Conservation (phyloP, 371 early-diverging fungal species). For the Saksenaea oblongispora region DNA sequence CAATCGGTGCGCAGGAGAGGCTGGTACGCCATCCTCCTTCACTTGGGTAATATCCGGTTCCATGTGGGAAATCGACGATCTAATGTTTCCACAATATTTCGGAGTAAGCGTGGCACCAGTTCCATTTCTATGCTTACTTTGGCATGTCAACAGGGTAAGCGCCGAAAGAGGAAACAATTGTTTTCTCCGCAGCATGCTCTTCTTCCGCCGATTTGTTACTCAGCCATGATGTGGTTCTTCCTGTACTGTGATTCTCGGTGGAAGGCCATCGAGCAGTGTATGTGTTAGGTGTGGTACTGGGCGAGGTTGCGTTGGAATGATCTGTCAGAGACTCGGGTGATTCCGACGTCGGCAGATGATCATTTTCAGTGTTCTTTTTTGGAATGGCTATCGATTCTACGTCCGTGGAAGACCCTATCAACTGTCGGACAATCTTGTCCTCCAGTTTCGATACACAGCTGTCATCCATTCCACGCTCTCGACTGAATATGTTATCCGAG, state of each 20-base stretch:
- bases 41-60: conserved; percentile 46
- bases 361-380: conserved; percentile 12
- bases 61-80: conserved; percentile 48
- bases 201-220: background rate
- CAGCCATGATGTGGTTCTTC: background rate
- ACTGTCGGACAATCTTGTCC: conserved; percentile 43
- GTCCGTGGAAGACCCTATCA: conserved; percentile 41
- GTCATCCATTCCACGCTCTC: conserved; percentile 33
- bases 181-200: background rate
- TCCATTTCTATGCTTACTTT: conserved; percentile 27
- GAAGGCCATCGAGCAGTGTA: conserved; percentile 7
- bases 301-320: conserved; percentile 11
- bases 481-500: conserved; percentile 29
- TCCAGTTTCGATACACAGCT: conserved; percentile 30
- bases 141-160: conserved; percentile 44
- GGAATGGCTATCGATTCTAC: conserved; percentile 52
- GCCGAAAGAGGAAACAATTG: conserved; percentile 22
- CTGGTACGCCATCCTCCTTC: conserved; percentile 21
- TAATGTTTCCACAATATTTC: conserved; percentile 8
- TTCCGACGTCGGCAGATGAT: conserved; percentile 9
- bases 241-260: background rate
- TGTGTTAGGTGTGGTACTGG: conserved; percentile 10
- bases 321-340: conserved; percentile 16
- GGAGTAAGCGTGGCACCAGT: background rate
- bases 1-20: conserved; percentile 48